These are phyloP conservation scores for Volutella citrinella DNA, from an alignment of 2,329 filamentous ascomycete species.

Conservation along the genomic window DNA sequence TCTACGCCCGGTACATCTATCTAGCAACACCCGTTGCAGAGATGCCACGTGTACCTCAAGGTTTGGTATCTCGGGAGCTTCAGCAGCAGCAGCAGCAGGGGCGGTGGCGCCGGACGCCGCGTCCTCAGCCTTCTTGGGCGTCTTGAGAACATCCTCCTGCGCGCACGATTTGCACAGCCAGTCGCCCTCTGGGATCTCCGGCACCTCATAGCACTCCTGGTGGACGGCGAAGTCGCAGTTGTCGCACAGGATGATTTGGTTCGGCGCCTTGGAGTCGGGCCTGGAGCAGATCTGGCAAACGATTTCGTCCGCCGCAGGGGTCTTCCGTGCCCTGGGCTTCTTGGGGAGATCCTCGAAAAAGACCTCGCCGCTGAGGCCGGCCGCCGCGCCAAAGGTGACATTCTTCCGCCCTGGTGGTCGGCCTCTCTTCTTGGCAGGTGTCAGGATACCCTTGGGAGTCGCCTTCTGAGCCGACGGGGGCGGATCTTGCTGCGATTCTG, in stretches of 20 bases:
- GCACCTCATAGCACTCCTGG: constrained; percentile 58
- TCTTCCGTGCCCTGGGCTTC: constrained; percentile 28
- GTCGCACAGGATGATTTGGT: constrained; percentile 64
- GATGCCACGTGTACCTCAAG: constrained; percentile 53
- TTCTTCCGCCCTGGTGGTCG: constrained; percentile 43
- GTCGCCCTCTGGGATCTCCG: constrained; percentile 57
- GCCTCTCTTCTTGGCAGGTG: constrained; percentile 47
- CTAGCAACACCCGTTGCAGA: constrained; percentile 55
- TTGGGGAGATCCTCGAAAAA: constrained; percentile 52
- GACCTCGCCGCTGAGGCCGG: constrained; percentile 39
- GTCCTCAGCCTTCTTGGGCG: constrained; percentile 25
- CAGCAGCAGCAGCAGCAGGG: constrained; percentile 15
- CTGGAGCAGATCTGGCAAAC: constrained; percentile 56
- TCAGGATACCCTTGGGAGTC: constrained; percentile 54
- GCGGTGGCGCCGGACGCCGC: constrained; percentile 10
- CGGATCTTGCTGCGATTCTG: constrained; percentile 14
- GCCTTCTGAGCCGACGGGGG: constrained; percentile 16
- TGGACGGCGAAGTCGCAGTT: constrained; percentile 61
- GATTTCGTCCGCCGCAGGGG: constrained; percentile 47
- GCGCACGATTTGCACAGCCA: constrained; percentile 61
- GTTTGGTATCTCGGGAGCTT: constrained; percentile 51
- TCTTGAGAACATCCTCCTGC: constrained; percentile 41
- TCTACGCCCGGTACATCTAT: constrained; percentile 56
- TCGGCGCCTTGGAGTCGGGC: constrained; percentile 54
- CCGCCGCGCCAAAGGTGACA: constrained; percentile 46